These are phyloP conservation scores for Bretschneidera sinensis DNA, from an alignment of 345 rosid genomes.

Conservation along the genomic window DNA sequence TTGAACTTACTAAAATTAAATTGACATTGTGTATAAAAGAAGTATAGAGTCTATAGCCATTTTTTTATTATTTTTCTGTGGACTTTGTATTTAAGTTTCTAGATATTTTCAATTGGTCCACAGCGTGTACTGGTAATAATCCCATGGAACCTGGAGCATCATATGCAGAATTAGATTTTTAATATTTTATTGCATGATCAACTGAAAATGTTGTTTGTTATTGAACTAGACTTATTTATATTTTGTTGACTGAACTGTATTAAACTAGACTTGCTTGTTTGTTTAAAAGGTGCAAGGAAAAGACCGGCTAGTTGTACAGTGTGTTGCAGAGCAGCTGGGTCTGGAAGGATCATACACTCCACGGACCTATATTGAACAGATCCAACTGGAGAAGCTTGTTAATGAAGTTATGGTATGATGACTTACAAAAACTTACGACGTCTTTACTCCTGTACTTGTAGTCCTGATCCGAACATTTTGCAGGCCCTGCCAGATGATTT, in stretches of 20 bases:
- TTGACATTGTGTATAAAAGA: no score
- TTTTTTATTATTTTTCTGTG: no score
- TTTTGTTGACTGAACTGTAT: neutral
- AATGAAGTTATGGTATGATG: conserved; percentile 78
- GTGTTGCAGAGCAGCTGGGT: conserved; percentile 68
- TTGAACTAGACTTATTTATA: neutral
- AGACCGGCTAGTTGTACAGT: conserved; percentile 61
- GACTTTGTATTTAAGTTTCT: no score
- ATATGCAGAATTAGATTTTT: no score
- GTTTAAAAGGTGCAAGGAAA: conserved; percentile 89
- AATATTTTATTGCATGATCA: no score
- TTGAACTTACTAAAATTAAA: neutral
- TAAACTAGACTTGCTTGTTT: conserved; percentile 10
- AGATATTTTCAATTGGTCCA: no score
- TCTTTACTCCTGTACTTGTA: neutral
- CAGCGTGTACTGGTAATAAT: no score
- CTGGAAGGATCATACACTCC: conserved; percentile 78
- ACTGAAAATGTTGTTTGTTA: neutral
- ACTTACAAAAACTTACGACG: conserved; percentile 8
- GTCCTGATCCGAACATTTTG: conserved; percentile 19
- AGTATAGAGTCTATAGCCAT: neutral
- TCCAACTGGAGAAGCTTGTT: conserved; percentile 81
- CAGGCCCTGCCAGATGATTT: conserved; percentile 87
- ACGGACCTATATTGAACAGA: conserved; percentile 87
- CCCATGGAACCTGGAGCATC: no score